Conservation (phyloP, 2,329 filamentous ascomycete genomes). For the Cryphonectria naterciae region DNA sequence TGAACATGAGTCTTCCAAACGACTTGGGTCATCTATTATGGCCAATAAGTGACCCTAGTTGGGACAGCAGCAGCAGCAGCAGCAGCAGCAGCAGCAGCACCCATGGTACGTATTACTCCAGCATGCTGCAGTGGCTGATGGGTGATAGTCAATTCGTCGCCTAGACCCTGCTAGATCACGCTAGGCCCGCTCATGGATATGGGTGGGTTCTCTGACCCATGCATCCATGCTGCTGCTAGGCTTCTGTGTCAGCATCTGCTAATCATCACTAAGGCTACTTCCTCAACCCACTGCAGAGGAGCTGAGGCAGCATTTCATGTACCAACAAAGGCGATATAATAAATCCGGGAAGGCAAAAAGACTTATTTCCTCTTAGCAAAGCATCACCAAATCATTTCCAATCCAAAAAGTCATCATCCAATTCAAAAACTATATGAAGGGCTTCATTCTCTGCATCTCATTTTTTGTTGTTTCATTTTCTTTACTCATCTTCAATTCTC, state of each 20-base stretch:
- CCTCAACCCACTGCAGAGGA: neutral
- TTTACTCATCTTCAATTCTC: conserved; percentile 36
- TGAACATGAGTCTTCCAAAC: too few relatives aligned
- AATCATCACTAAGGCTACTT: conserved; percentile 24
- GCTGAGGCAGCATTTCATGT: neutral
- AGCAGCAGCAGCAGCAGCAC: too few relatives aligned
- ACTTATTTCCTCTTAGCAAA: conserved; percentile 16
- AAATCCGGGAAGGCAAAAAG: neutral
- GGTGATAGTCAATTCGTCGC: too few relatives aligned
- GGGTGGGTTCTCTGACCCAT: neutral
- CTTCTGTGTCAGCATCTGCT: conserved; percentile 28
- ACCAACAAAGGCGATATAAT: neutral
- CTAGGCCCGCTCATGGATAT: neutral
- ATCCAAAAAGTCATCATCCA: conserved; percentile 4
- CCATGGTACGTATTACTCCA: too few relatives aligned
- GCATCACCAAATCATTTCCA: conserved; percentile 31
- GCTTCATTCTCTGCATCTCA: conserved; percentile 33
- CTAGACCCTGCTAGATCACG: neutral
- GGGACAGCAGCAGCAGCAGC: too few relatives aligned
- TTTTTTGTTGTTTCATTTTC: conserved; percentile 37
- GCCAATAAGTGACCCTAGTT: too few relatives aligned
- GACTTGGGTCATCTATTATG: too few relatives aligned
- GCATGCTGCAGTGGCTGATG: neutral
- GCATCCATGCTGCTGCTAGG: neutral
- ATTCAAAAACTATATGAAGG: conserved; percentile 39